Evolutionary conservation across 139 green algal species (phyloP).

Genomic region (Chlamydomonas incerta): DNA sequence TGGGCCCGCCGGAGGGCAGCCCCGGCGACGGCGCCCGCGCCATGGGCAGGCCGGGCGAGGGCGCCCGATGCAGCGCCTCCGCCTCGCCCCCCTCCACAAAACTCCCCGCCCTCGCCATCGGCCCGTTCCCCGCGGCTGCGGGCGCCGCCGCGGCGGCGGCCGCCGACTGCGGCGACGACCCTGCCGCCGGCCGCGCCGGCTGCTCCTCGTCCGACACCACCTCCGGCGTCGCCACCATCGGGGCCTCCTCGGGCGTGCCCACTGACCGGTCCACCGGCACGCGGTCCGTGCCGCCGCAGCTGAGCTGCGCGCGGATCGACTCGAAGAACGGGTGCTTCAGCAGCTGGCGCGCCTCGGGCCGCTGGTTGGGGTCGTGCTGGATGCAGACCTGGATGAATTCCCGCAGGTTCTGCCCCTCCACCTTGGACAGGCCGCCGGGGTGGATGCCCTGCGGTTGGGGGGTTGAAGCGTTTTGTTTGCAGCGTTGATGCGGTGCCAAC

Average conservation of each 20-base stretch:
- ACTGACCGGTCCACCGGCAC: constrained; percentile 11
- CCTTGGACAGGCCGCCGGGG: constrained; percentile 84
- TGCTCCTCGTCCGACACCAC: constrained; percentile 26
- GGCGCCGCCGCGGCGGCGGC: neutral
- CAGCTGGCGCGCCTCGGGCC: constrained; percentile 88
- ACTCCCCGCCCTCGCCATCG: too few species aligned
- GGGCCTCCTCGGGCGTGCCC: too few species aligned
- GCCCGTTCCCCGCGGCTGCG: neutral
- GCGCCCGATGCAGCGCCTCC: too few species aligned
- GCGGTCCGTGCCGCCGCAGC: constrained; percentile 15
- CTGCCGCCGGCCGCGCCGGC: neutral
- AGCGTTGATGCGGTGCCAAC: too few species aligned
- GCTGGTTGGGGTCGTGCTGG: constrained; percentile 61
- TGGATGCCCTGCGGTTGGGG: constrained; percentile 78
- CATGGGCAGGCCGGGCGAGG: too few species aligned
- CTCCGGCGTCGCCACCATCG: neutral
- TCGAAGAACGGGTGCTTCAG: constrained; percentile 95
- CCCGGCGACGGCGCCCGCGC: constrained; percentile 31
- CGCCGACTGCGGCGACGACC: neutral
- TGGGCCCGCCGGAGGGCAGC: neutral
- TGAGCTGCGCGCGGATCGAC: constrained; percentile 63
- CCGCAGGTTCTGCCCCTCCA: constrained; percentile 80
- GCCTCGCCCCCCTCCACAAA: too few species aligned
- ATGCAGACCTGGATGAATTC: constrained; percentile 96
- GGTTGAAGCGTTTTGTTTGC: too few species aligned